phyloP scores from a whole-genome alignment of 106 monocot genomes.

The Xerophyta viscosa region DNA sequence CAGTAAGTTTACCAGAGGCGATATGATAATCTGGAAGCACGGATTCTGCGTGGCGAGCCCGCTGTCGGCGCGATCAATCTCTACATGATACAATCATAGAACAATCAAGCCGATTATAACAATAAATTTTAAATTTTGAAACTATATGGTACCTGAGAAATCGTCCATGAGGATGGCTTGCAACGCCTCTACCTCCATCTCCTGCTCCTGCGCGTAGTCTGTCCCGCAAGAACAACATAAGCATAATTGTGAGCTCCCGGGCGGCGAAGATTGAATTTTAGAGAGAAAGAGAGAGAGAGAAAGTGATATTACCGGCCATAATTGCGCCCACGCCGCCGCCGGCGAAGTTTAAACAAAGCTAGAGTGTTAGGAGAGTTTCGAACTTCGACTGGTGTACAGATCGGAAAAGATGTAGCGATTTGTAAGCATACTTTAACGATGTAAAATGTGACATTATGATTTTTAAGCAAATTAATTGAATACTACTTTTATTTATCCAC shows the following conservation, averaged over 20 bases:
- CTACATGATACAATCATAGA: constrained; percentile 9
- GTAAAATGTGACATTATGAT: too few species aligned
- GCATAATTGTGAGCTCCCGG: too few species aligned
- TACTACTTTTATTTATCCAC: too few species aligned
- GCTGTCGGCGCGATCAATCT: constrained; percentile 51
- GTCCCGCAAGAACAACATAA: background rate
- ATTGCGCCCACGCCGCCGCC: background rate
- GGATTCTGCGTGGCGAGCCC: constrained; percentile 36
- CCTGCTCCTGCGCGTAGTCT: constrained; percentile 69
- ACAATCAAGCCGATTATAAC: background rate
- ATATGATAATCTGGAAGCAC: constrained; percentile 48
- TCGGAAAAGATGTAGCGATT: too few species aligned
- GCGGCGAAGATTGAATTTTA: too few species aligned
- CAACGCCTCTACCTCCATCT: constrained; percentile 76
- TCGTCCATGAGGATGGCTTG: constrained; percentile 77
- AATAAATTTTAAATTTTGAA: background rate
- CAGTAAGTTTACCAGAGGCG: constrained; percentile 59
- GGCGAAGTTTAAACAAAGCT: background rate
- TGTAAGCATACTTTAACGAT: too few species aligned
- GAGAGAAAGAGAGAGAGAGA: background rate
- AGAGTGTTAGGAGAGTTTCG: too few species aligned
- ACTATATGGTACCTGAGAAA: constrained; percentile 20
- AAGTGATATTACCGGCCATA: too few species aligned
- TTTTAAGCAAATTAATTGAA: too few species aligned
- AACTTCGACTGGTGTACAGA: too few species aligned